Evolutionary conservation across 495 filamentous ascomycete species (phyloP), one percentile per base, ranked within the genome.

Genomic region (Diplogelasinospora grovesii): DNA sequence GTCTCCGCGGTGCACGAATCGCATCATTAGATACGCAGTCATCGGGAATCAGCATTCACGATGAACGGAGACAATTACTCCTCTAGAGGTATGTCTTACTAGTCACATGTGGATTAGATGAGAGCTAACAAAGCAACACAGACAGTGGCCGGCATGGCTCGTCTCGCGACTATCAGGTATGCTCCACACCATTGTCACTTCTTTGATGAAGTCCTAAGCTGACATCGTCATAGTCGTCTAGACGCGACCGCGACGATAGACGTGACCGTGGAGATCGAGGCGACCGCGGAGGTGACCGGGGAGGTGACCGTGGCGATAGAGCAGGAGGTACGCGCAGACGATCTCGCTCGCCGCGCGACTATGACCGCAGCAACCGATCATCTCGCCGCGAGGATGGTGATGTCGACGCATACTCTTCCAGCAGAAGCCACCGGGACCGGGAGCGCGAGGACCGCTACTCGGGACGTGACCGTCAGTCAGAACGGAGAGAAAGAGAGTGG

Each of bases 21-120:
- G 31, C 46, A 50, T 46, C 49, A 31, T 4, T 10, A 24, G 20
- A 26, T 45, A 25, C 19, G 9, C 16, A 25, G 11, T 22, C 7
- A 36, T 22, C 30, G 22, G 14, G 22, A 48, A 18, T n/a, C 27
- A 31, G 33, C 36, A 36, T 54, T 58, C 66, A 81, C 43, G 45
- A 94, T 94, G 87, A 92, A 90, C 82, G 84, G 84, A 56, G 86
- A 92, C 59, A 81, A 69, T 53, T 90, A 90, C 64, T 81, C 84
- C 45, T 78, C 83, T 60, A 80, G 85, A 80, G 84, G 83, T 82
- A 69, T 63, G 69, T 53, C 45, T 37, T 40, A 35, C 23, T 15
- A 33, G 25, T 46, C 36, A 41, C 22, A 44, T 21, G 39, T 36
- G 38, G 27, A 19, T 39, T 26, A 28, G 43, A 46, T 53, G 44